These are phyloP conservation scores for Termitomyces sp. DNA, from an alignment of 1,284 basidiomycete species.

Conservation along the genomic window DNA sequence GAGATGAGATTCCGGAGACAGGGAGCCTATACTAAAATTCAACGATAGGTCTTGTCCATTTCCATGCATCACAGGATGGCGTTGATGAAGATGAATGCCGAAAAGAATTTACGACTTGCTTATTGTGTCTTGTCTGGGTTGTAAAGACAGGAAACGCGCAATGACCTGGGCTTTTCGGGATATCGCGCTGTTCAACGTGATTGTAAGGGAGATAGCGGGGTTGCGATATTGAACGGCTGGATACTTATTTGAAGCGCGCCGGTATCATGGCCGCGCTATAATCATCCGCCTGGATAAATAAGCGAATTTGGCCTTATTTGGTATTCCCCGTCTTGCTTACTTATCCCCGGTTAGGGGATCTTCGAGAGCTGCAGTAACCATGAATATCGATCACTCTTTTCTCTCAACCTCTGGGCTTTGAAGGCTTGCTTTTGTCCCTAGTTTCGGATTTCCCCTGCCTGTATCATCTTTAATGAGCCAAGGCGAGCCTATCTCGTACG, in stretches of 20 bases:
- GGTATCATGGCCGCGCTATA: slow-evolving; percentile 13
- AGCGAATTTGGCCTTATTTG: slow-evolving; percentile 13
- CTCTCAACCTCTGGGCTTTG: background rate
- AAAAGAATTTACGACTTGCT: slow-evolving; percentile 1
- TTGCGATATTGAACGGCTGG: slow-evolving; percentile 3
- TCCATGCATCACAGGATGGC: slow-evolving; percentile 25
- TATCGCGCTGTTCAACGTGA: background rate
- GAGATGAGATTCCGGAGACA: slow-evolving; percentile 2
- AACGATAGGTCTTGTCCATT: slow-evolving; percentile 22
- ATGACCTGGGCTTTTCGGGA: background rate
- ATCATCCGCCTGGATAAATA: slow-evolving; percentile 12
- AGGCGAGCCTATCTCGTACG: background rate
- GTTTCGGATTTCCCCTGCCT: background rate
- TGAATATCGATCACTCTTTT: background rate
- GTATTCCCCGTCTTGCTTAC: background rate
- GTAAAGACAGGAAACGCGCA: background rate
- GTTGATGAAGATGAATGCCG: slow-evolving; percentile 4
- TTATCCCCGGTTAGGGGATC: background rate
- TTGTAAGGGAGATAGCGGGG: slow-evolving; percentile 5
- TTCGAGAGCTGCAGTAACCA: background rate
- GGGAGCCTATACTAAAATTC: slow-evolving; percentile 7
- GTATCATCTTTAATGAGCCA: background rate
- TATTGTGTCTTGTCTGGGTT: slow-evolving; percentile 8
- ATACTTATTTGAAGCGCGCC: slow-evolving; percentile 10
- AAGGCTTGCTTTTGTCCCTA: background rate